These are phyloP conservation scores for Psidium guajava DNA, from an alignment of 345 rosid genomes.

Conservation along the genomic window DNA sequence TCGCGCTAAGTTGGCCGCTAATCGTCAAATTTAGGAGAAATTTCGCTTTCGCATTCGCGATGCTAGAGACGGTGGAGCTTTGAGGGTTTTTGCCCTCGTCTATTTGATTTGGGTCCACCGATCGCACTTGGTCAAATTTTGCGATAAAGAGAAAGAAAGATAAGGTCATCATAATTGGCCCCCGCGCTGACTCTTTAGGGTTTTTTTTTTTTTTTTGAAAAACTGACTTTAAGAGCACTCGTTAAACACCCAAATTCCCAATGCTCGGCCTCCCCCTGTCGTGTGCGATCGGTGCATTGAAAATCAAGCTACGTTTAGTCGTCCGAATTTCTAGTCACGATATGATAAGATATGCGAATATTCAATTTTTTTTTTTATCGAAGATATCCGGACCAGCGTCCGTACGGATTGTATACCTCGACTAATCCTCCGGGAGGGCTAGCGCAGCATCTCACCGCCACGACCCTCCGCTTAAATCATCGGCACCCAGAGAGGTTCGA, in stretches of 20 bases:
- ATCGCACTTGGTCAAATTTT: neutral
- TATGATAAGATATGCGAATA: no score
- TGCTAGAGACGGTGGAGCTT: neutral
- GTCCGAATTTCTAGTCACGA: no score
- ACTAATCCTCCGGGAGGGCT: no score
- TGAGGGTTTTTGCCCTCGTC: neutral
- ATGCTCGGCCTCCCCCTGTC: neutral
- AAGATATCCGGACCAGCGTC: no score
- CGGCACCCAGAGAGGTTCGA: no score
- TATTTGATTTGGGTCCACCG: neutral
- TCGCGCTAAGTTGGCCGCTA: neutral
- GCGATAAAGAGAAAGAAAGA: neutral
- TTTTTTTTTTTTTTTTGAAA: neutral
- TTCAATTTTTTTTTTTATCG: no score
- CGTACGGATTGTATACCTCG: no score
- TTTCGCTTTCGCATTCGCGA: neutral
- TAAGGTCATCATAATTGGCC: neutral
- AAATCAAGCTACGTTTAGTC: neutral
- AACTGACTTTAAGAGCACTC: neutral
- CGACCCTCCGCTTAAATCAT: no score
- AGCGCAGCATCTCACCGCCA: no score
- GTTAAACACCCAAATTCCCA: neutral
- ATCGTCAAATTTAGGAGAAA: neutral
- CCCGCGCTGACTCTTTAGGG: accelerated
- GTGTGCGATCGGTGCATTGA: accelerated